These are phyloP conservation scores for Cardamine chenopodiifolia DNA, from an alignment of 345 rosid genomes.

Conservation along the genomic window DNA sequence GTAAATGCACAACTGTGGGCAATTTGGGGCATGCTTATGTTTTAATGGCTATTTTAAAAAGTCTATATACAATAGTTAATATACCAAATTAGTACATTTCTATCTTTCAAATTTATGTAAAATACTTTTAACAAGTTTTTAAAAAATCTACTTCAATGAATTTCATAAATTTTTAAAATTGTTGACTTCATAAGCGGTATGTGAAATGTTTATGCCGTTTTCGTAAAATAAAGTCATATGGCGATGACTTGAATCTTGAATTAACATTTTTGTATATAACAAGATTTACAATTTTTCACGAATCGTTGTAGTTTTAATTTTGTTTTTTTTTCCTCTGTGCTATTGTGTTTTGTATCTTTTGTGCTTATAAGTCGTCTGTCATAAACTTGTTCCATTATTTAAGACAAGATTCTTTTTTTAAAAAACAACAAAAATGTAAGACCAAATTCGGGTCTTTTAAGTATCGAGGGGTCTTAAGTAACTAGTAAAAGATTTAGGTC, in stretches of 20 bases:
- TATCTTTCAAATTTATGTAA: too few species aligned
- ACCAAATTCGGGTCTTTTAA: constrained; percentile 10
- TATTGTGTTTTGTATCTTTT: neutral
- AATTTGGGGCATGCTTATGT: too few species aligned
- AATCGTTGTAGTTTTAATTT: neutral
- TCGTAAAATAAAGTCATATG: neutral
- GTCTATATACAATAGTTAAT: too few species aligned
- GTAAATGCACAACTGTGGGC: too few species aligned
- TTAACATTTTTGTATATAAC: neutral
- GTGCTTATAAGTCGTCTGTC: neutral
- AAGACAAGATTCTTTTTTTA: neutral
- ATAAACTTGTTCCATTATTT: neutral
- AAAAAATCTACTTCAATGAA: too few species aligned
- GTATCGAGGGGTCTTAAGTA: neutral
- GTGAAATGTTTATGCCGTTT: too few species aligned
- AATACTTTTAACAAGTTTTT: too few species aligned
- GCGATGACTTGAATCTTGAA: neutral
- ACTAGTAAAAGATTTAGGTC: neutral
- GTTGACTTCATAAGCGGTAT: too few species aligned
- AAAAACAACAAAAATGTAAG: neutral
- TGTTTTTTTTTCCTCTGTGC: neutral
- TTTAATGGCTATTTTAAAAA: too few species aligned
- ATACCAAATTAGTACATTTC: too few species aligned
- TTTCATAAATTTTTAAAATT: too few species aligned
- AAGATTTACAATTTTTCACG: neutral